Percentiles rank a stretch among this genome's conserved stretches.
Evolutionary conservation across 331 rosid species (phyloP).

Genomic region (Phaseolus coccineus): DNA sequence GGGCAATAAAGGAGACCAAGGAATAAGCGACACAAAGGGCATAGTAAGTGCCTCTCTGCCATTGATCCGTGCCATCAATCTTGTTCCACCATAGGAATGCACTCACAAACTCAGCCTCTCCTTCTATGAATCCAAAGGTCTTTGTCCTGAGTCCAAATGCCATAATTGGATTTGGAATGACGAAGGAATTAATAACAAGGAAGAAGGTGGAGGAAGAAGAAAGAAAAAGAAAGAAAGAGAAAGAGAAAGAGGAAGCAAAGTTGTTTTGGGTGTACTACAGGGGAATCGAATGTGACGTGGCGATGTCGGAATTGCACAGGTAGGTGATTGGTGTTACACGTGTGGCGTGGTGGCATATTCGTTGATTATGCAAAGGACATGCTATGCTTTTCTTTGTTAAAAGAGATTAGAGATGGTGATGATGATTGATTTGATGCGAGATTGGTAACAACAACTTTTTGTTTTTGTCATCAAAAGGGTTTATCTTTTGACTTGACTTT

Average conservation of each 20-base stretch:
- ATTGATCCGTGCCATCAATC: constrained; percentile 52
- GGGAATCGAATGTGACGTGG: constrained; percentile 45
- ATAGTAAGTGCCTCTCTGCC: constrained; percentile 57
- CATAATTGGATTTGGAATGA: constrained; percentile 31
- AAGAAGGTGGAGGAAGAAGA: constrained; percentile 11
- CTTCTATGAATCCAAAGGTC: constrained; percentile 44
- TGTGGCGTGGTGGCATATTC: constrained; percentile 52
- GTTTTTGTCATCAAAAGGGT: neutral
- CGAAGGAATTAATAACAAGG: neutral
- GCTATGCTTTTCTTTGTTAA: constrained; percentile 17
- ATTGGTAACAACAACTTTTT: neutral
- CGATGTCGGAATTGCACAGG: constrained; percentile 25
- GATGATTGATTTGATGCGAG: constrained; percentile 21
- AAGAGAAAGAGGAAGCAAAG: neutral
- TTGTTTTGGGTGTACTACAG: constrained; percentile 6
- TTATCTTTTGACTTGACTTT: constrained; percentile 44
- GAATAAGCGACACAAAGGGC: constrained; percentile 60
- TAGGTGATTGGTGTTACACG: constrained; percentile 44
- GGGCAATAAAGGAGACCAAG: constrained; percentile 61
- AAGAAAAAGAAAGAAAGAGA: neutral
- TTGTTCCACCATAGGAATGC: constrained; percentile 51
- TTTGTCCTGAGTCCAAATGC: constrained; percentile 45
- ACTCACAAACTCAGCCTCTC: constrained; percentile 13
- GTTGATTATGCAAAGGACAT: constrained; percentile 40
- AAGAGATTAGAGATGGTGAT: neutral